Evolutionary conservation across 192 early-diverging fungal genomes (phyloP), one percentile per base, ranked within the genome.

Genomic region (Coemansia furcata): DNA sequence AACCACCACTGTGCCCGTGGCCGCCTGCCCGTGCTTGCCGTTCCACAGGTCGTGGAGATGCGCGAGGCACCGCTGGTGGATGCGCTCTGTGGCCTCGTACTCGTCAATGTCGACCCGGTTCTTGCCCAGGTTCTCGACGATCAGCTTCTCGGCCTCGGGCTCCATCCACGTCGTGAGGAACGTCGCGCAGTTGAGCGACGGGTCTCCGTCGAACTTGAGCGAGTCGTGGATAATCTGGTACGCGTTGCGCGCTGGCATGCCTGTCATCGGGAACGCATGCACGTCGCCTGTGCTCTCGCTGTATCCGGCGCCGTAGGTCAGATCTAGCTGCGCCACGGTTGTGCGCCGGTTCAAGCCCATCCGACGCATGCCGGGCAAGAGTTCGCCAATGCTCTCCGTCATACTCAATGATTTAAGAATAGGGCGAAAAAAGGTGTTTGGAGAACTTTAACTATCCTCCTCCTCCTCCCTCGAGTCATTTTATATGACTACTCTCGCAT

Each of bases 101-200:
- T 90, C 89, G 67, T 89, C 91, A 58, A 85, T 78, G 52, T 87
- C 88, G 26, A 83, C 80, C 61, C 94, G 87, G 75, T 94, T 93
- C 77, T 94, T 94, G 71, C 69, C 80, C 37, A 90, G 71, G 65
- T 87, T 92, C 64, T 93, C 91, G 9, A 84, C 67, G 55, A 93
- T 93, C 59, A 94, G 84, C 67, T 88, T 87, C 21, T 93, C 86
- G 10, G 91, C 92, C 74, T 94, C 90, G 1, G 86, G 86, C 67
- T 95, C 92, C 91, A 92, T 93, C 80, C 86, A 89, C 15, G 89
- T 90, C 9, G 90, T 91, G 29, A 95, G 91, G 75, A 90, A 93
- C 35, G 87, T 86, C 1, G 91, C 91, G 67, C 91, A 79, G 82
- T 93, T 94, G 63, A 90, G 82, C 54, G 80, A 78, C 40, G 93